Percentiles rank a stretch among this genome's conserved stretches.
Evolutionary conservation across 2,329 filamentous ascomycete genomes (phyloP).

Genomic region (Phyllosticta citribraziliensis): DNA sequence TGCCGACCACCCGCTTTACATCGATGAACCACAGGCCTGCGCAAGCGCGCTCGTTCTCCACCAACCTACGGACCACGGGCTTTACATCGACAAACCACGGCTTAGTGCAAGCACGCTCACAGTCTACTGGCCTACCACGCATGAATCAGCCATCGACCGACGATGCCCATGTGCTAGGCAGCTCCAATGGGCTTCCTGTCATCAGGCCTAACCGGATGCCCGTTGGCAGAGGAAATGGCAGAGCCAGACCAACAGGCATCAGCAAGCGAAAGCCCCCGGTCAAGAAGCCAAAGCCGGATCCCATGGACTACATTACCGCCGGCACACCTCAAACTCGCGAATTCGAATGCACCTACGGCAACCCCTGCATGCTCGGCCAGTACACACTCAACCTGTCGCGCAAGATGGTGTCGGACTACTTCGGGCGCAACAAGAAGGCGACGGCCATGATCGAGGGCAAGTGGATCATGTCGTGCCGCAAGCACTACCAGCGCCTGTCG

Average conservation of each 20-base stretch:
- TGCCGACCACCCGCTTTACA: no score
- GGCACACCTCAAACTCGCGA: not conserved
- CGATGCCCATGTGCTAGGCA: no score
- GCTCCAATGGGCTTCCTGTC: no score
- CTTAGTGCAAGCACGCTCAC: no score
- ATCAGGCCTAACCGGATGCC: no score
- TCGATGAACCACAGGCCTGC: no score
- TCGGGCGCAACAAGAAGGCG: slow-evolving; percentile 28
- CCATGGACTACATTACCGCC: not conserved
- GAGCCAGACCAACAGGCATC: not conserved
- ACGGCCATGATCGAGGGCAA: slow-evolving; percentile 20
- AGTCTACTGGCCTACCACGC: no score
- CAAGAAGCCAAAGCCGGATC: not conserved
- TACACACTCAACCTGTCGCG: slow-evolving; percentile 23
- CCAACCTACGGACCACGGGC: no score
- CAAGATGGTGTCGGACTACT: slow-evolving; percentile 31
- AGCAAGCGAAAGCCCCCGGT: not conserved
- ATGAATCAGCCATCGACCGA: no score
- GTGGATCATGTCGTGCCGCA: slow-evolving; percentile 30
- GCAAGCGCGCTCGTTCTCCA: no score
- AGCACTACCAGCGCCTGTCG: slow-evolving; percentile 32
- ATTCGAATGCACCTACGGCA: slow-evolving; percentile 5
- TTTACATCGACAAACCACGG: no score
- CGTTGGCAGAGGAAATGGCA: not conserved
- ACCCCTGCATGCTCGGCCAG: slow-evolving; percentile 24